A percentile compares a stretch with the other conserved stretches of the same genome.
phyloP scores from a whole-genome alignment of 1,284 basidiomycete genomes.

The Ganoderma multipileum region DNA sequence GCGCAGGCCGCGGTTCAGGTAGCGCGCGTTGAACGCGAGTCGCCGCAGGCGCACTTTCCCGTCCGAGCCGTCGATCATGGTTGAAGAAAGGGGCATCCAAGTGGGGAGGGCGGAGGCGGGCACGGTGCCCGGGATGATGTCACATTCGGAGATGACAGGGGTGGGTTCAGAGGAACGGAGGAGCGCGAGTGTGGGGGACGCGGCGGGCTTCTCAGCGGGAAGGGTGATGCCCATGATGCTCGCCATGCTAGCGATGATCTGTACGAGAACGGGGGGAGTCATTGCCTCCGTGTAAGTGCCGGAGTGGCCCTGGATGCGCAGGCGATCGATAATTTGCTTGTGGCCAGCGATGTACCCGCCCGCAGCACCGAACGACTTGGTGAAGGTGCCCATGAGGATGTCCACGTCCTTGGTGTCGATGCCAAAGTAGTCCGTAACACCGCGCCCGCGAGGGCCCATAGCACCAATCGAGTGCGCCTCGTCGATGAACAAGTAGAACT shows the following conservation, averaged over 20 bases:
- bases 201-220: conserved; percentile 41
- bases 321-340: conserved; percentile 81
- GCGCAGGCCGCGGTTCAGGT: conserved; percentile 86
- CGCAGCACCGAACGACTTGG: conserved; percentile 97
- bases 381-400: conserved; percentile 99
- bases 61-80: conserved; percentile 82
- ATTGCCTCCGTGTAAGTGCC: conserved; percentile 93
- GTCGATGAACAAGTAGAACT: conserved; percentile 97
- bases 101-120: conserved; percentile 64
- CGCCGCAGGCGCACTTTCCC: conserved; percentile 85
- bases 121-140: conserved; percentile 64
- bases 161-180: conserved; percentile 42
- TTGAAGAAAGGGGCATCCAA: conserved; percentile 77
- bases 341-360: conserved; percentile 94
- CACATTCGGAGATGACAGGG: conserved; percentile 41
- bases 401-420: conserved; percentile 86
- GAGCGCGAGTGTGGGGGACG: conserved; percentile 38
- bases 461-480: conserved; percentile 99
- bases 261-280: conserved; percentile 89
- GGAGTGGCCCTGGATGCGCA: conserved; percentile 86
- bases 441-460: conserved; percentile 92
- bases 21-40: conserved; percentile 95
- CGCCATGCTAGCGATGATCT: conserved; percentile 92
- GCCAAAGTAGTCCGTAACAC: conserved; percentile 95
- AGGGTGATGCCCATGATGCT: conserved; percentile 92